These are phyloP conservation scores for Fragilaria radians DNA, from an alignment of 108 stramenopile species.

Conservation along the genomic window DNA sequence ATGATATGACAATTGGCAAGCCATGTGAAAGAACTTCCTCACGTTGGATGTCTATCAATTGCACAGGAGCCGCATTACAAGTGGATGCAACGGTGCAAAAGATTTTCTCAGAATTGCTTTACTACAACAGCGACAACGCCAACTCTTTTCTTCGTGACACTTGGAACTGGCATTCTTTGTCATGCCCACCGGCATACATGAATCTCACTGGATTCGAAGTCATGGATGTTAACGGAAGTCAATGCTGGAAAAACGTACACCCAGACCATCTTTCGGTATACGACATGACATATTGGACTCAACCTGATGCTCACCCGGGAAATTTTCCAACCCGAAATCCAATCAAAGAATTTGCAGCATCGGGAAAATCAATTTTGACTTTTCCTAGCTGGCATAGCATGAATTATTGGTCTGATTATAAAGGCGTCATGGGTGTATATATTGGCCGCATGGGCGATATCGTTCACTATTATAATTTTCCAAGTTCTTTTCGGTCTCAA, in stretches of 20 bases:
- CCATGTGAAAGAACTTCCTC: no score
- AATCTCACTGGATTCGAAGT: no score
- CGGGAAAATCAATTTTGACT: slow-evolving; percentile 1
- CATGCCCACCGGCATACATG: neutral
- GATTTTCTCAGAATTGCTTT: no score
- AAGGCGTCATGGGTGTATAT: slow-evolving; percentile 13
- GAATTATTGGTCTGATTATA: slow-evolving; percentile 15
- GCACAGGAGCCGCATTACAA: no score
- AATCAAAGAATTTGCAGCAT: slow-evolving; percentile 4
- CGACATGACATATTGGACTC: slow-evolving; percentile 46
- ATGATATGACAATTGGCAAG: no score
- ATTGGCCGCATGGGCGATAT: slow-evolving; percentile 6
- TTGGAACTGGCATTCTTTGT: neutral
- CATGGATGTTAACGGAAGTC: slow-evolving; percentile 7
- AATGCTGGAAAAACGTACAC: slow-evolving; percentile 43
- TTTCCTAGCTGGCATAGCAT: slow-evolving; percentile 13
- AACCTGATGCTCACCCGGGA: slow-evolving; percentile 15
- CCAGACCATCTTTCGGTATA: slow-evolving; percentile 43
- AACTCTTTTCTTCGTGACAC: neutral
- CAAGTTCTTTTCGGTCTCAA: neutral
- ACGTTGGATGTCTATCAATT: no score
- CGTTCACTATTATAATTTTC: neutral
- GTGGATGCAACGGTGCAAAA: no score
- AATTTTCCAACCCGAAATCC: neutral
- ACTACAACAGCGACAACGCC: neutral